Evolutionary conservation across 2,329 filamentous ascomycete species (phyloP), one percentile per base, ranked within the genome.

Genomic region (Phyllosticta citrichinensis): DNA sequence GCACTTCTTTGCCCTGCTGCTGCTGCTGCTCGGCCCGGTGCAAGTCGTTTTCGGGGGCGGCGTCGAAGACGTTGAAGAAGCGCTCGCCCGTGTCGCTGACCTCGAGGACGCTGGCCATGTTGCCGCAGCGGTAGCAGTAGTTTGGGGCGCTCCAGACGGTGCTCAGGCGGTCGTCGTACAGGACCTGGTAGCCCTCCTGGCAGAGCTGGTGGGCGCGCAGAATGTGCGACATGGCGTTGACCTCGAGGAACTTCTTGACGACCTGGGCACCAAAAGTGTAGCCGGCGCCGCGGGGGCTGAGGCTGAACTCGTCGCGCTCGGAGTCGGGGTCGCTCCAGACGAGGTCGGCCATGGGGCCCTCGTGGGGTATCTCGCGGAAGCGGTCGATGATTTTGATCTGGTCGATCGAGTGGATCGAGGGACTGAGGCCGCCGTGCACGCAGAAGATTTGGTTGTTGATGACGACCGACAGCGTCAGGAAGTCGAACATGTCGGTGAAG

Each of bases 401-500:
- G 74, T 99, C 94, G 72, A 99, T 97, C 53, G 90, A 96, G 76
- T 99, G 94, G 72, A 99, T 97, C 30, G 87, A 88, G 24, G 78
- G 76, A 55, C 73, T 74, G 71, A 75, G 75, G 79, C 87, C 94
- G 73, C 94, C 94, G 74, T 99, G 94, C 6, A 99, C 94, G 75
- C 94, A 99, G 75, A 99, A 99, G 66, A 99, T 99, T 74, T 97
- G 90, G 75, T 99, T 89, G 74, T 97, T 96, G 73, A 99, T 99
- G 65, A 99, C 93, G 63, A 97, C 95, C 68, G 90, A 96, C 62
- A 99, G 80, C 8, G 93, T 97, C 65, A 99, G 81, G 75, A 96
- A 99, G 77, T 99, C 94, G 76, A 99, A 99, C 92, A 99, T 97
- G 77, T 99, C 94, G 66, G 94, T 99, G 73, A 99, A 99, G 75